phyloP scores from a whole-genome alignment of 306 rosid genomes.

The Cicer arietinum region DNA sequence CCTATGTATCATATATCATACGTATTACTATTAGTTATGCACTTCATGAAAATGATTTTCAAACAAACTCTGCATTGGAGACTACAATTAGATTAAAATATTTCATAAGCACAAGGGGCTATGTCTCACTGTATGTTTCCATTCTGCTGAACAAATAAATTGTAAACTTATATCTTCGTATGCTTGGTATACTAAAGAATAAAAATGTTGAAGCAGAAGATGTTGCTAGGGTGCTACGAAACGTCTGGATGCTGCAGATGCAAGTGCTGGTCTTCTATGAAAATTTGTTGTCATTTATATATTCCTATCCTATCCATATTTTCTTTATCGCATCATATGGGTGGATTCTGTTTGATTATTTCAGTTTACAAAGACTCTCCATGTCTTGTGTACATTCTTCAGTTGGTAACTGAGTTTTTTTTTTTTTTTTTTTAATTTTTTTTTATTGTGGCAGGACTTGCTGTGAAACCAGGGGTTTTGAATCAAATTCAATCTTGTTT shows the following conservation, averaged over 20 bases:
- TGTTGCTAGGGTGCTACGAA: conserved; percentile 18
- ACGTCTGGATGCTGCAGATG: not conserved
- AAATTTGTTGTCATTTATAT: conserved; percentile 24
- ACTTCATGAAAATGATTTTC: not conserved
- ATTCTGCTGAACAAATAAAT: not conserved
- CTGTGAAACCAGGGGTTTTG: conserved; percentile 79
- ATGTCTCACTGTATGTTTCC: not conserved
- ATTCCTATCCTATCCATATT: conserved; percentile 22
- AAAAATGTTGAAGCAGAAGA: conserved; percentile 3
- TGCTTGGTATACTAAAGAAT: conserved; percentile 5
- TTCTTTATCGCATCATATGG: conserved; percentile 30
- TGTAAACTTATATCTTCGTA: conserved; percentile 10
- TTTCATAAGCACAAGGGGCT: not conserved
- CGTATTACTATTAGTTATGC: not conserved
- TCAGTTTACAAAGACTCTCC: conserved; percentile 1
- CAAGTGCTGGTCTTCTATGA: conserved; percentile 22
- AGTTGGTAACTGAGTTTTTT: conserved; percentile 33
- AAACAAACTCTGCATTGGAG: not conserved
- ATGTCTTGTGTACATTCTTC: not conserved
- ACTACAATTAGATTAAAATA: not conserved
- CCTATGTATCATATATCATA: not conserved
- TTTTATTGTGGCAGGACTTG: conserved; percentile 68
- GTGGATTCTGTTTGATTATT: conserved; percentile 7
- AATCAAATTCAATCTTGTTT: conserved; percentile 69
- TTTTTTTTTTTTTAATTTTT: conserved; percentile 9